A percentile compares a stretch with the other conserved stretches of the same genome.
These are phyloP conservation scores for Arctostaphylos glauca DNA, from an alignment of 148 eudicot genomes.

Conservation along the genomic window DNA sequence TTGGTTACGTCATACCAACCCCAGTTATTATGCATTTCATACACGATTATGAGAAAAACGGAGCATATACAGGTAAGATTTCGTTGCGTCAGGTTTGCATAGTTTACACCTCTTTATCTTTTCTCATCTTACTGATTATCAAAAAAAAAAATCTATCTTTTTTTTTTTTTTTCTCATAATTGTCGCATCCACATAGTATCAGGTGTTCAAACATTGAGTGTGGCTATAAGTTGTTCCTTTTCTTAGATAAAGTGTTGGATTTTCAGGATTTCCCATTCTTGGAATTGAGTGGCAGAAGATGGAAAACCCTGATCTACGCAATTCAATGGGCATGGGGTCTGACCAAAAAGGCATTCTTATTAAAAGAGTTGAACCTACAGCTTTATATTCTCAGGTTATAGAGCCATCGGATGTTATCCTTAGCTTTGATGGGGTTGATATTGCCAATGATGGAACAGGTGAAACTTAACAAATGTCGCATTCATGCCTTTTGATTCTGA, in stretches of 20 bases:
- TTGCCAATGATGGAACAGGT: conserved; percentile 56
- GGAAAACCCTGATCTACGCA: conserved; percentile 49
- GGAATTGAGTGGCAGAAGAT: conserved; percentile 52
- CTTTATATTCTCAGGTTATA: conserved; percentile 39
- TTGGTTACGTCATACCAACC: conserved; percentile 50
- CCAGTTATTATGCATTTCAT: conserved; percentile 45
- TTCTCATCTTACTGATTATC: too few relatives aligned
- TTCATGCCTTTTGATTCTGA: not conserved
- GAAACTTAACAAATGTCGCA: not conserved
- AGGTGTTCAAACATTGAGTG: not conserved
- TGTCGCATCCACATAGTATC: not conserved
- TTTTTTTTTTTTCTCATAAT: not conserved
- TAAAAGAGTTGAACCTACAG: conserved; percentile 47
- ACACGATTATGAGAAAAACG: conserved; percentile 44
- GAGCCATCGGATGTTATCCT: conserved; percentile 46
- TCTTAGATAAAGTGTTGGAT: not conserved
- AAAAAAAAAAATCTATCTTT: not conserved
- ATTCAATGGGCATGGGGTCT: conserved; percentile 39
- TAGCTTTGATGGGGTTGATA: conserved; percentile 45
- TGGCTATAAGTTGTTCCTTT: not conserved
- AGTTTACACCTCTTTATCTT: not conserved
- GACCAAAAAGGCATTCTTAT: conserved; percentile 48
- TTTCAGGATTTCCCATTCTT: conserved; percentile 44
- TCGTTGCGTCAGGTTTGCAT: not conserved
- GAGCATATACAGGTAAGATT: conserved; percentile 40